These are phyloP conservation scores for Cylindrotheca closterium DNA, from an alignment of 108 stramenopile species.

Conservation along the genomic window DNA sequence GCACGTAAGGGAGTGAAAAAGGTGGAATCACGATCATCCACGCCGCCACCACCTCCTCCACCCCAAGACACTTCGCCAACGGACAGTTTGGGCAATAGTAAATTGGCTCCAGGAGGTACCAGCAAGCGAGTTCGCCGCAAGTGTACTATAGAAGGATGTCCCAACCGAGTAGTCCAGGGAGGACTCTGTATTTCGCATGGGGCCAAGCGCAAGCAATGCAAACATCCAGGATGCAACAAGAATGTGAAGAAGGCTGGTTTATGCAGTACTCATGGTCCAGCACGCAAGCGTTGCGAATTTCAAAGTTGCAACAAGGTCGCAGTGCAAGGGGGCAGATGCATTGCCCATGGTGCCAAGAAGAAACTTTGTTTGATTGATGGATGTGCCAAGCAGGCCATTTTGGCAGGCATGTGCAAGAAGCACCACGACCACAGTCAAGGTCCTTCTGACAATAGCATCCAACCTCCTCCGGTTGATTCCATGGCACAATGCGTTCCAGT, in stretches of 20 bases:
- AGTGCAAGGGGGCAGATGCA: conserved; percentile 85
- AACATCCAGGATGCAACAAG: conserved; percentile 79
- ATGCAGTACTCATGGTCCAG: conserved; percentile 87
- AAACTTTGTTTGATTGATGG: conserved; percentile 66
- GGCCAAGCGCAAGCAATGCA: conserved; percentile 81
- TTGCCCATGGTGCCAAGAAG: conserved; percentile 89
- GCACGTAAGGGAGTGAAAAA: not conserved
- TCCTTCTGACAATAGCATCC: not conserved
- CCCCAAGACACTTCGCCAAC: conserved; percentile 1
- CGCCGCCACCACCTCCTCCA: too few relatives aligned
- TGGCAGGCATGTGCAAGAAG: conserved; percentile 87
- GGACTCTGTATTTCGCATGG: conserved; percentile 85
- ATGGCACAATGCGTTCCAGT: not conserved
- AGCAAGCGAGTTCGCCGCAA: conserved; percentile 83
- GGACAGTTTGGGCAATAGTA: conserved; percentile 8
- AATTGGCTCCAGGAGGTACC: conserved; percentile 45
- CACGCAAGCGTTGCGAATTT: conserved; percentile 74
- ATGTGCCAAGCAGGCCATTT: conserved; percentile 84
- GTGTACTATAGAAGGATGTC: conserved; percentile 65
- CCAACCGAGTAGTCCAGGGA: conserved; percentile 88
- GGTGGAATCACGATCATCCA: not conserved
- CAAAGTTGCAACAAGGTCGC: conserved; percentile 79
- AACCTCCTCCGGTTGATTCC: not conserved
- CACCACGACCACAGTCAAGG: conserved; percentile 61
- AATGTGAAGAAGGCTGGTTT: conserved; percentile 86